A percentile compares a stretch with the other conserved stretches of the same genome.
phyloP scores from a whole-genome alignment of 495 filamentous ascomycete species.

The Penicillium malachiteum region DNA sequence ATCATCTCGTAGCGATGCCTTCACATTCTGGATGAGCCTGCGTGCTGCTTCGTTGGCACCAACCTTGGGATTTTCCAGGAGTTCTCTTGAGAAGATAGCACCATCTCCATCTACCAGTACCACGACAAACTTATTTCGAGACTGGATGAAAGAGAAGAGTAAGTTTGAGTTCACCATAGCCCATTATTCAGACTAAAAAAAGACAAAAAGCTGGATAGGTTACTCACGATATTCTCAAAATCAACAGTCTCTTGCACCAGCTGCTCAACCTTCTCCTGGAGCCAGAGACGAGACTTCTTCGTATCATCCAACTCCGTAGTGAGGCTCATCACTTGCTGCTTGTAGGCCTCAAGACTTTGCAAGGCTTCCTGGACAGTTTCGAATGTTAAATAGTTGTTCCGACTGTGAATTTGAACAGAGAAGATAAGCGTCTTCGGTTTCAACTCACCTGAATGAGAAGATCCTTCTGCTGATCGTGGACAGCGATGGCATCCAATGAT shows the following conservation, averaged over 20 bases:
- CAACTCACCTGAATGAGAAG: no score
- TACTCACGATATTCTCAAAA: not conserved
- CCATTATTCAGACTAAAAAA: not conserved
- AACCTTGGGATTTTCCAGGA: not conserved
- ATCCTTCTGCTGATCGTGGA: no score
- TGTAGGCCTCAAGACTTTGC: not conserved
- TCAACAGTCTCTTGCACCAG: not conserved
- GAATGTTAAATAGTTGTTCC: not conserved
- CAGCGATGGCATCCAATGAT: no score
- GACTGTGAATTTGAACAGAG: no score
- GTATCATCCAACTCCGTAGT: not conserved
- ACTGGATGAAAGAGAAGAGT: not conserved
- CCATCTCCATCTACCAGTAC: constrained; percentile 5
- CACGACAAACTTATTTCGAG: constrained; percentile 2
- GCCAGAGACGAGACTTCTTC: not conserved
- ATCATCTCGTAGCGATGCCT: not conserved
- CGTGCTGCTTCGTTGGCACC: constrained; percentile 4
- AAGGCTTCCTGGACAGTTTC: not conserved
- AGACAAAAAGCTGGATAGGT: no score
- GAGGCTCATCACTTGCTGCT: not conserved
- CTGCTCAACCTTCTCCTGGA: not conserved
- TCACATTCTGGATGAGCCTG: not conserved
- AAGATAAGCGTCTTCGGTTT: no score
- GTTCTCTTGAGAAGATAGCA: constrained; percentile 1
- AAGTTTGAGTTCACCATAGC: not conserved